Conservation (phyloP, 306 rosid species). For the Sicyos baderoa region DNA sequence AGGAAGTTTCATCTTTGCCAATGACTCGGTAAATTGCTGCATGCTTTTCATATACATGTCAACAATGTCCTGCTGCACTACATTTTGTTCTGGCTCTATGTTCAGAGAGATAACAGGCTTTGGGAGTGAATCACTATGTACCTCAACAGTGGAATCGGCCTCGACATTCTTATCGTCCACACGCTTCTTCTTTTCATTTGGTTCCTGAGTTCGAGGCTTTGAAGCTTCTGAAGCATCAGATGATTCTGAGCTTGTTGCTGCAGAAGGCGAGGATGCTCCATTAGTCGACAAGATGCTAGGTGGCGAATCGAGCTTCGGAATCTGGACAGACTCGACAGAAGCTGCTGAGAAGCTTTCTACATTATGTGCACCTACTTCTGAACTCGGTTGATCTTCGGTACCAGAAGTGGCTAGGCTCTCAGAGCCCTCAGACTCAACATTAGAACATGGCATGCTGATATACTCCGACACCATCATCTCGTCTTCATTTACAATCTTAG, state of each 20-base stretch:
- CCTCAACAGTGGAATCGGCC: conserved; percentile 36
- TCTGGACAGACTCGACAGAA: conserved; percentile 38
- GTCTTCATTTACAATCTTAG: conserved; percentile 70
- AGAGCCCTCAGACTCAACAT: conserved; percentile 52
- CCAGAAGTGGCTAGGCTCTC: conserved; percentile 49
- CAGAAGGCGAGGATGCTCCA: conserved; percentile 35
- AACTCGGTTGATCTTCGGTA: conserved; percentile 28
- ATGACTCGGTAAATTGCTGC: too few species aligned
- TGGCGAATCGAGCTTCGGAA: conserved; percentile 55
- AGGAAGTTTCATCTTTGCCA: conserved; percentile 97
- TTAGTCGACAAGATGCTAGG: conserved; percentile 62
- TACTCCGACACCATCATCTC: conserved; percentile 87
- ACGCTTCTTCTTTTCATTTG: conserved; percentile 30
- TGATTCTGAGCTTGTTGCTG: conserved; percentile 18
- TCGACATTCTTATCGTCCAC: conserved; percentile 48
- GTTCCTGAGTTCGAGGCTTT: conserved; percentile 25
- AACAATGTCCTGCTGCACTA: conserved; percentile 93
- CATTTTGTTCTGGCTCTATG: conserved; percentile 61
- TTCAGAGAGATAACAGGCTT: conserved; percentile 51
- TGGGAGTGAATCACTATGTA: conserved; percentile 17
- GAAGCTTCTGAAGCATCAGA: conserved; percentile 10
- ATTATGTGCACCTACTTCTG: not conserved
- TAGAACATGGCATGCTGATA: conserved; percentile 45
- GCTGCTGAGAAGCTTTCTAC: conserved; percentile 16
- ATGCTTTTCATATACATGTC: conserved; percentile 99